Evolutionary conservation across 2,329 filamentous ascomycete species (phyloP).

Genomic region (Pyricularia sp.): DNA sequence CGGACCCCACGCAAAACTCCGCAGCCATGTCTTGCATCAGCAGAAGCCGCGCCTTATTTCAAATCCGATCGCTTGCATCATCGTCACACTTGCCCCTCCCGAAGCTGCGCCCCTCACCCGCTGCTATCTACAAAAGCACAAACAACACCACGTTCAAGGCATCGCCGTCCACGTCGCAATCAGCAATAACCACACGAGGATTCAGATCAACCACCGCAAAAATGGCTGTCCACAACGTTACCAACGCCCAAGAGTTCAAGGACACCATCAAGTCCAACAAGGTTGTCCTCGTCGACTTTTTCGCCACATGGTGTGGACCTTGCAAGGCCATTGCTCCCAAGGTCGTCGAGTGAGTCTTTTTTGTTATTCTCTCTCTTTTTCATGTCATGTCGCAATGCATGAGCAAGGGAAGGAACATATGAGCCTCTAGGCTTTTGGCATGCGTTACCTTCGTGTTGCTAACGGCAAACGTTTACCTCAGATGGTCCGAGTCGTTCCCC

Average conservation of each 20-base stretch:
- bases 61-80: constrained; percentile 2
- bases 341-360: constrained; percentile 49
- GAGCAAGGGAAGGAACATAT: background rate
- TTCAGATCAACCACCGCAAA: constrained; percentile 30
- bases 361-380: background rate
- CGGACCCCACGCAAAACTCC: background rate
- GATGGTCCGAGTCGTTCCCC: constrained; percentile 41
- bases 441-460: background rate
- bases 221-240: constrained; percentile 32
- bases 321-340: constrained; percentile 85
- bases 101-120: background rate
- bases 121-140: background rate
- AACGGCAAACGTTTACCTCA: constrained; percentile 18
- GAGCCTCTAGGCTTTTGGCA: background rate
- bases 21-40: constrained; percentile 1
- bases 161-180: background rate
- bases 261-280: constrained; percentile 25
- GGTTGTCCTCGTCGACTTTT: constrained; percentile 74
- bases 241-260: constrained; percentile 20
- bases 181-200: background rate
- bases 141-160: background rate
- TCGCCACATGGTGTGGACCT: constrained; percentile 86
- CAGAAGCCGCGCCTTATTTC: background rate
- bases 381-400: background rate
- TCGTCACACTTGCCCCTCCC: background rate